These are phyloP conservation scores for Neurospora sp. DNA, from an alignment of 2,329 filamentous ascomycete species.

Conservation along the genomic window DNA sequence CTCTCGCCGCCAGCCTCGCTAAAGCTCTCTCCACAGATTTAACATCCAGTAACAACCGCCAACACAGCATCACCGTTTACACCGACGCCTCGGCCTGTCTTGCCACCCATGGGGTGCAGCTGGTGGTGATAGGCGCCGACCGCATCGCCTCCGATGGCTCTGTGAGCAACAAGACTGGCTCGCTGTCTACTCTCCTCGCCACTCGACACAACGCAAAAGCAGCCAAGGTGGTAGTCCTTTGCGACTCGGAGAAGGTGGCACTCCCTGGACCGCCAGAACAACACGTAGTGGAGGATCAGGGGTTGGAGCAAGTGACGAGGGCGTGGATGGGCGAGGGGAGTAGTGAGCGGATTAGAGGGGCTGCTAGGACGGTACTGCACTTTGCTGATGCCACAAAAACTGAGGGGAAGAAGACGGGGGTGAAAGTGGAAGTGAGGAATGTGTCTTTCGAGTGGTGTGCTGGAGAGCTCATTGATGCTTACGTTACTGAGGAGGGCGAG, in stretches of 20 bases:
- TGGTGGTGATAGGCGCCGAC: constrained; percentile 57
- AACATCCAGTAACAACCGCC: constrained; percentile 11
- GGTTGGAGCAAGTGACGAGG: constrained; percentile 37
- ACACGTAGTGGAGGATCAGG: constrained; percentile 40
- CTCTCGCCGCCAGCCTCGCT: constrained; percentile 37
- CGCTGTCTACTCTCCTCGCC: constrained; percentile 46
- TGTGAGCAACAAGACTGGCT: constrained; percentile 59
- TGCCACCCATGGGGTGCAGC: constrained; percentile 40
- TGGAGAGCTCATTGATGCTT: constrained; percentile 38
- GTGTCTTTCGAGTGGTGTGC: constrained; percentile 55
- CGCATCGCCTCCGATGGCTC: constrained; percentile 46
- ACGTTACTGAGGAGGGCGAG: constrained; percentile 44
- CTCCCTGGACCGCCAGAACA: constrained; percentile 32
- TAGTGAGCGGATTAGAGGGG: constrained; percentile 14
- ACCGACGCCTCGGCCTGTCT: constrained; percentile 51
- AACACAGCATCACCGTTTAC: constrained; percentile 37
- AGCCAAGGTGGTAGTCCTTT: constrained; percentile 43
- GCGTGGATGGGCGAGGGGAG: constrained; percentile 32
- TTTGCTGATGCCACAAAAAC: constrained; percentile 6
- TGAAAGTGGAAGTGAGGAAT: constrained; percentile 31
- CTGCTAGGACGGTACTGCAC: constrained; percentile 10
- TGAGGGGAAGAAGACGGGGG: not conserved
- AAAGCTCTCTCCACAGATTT: constrained; percentile 16
- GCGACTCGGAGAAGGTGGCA: constrained; percentile 53
- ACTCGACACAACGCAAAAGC: constrained; percentile 37